phyloP scores from a whole-genome alignment of 129 eudicot species.

The Chrysanthemum lavandulifolium region DNA sequence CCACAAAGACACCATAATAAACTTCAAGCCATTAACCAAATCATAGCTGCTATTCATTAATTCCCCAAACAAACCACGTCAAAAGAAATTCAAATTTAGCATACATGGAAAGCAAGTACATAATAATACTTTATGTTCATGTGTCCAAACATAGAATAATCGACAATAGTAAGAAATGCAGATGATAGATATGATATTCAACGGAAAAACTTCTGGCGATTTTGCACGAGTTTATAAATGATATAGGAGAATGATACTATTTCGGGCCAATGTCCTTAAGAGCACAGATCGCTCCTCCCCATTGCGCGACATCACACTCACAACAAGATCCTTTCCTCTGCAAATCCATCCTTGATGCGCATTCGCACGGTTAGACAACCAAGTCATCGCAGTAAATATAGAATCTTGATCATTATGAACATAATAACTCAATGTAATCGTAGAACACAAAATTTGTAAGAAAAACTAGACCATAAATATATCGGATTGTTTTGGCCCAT shows the following conservation, averaged over 20 bases:
- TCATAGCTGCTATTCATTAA: not conserved
- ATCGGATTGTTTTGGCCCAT: too few relatives aligned
- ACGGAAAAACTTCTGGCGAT: constrained; percentile 26
- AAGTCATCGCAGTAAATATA: constrained; percentile 3
- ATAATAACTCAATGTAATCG: too few relatives aligned
- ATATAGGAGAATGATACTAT: constrained; percentile 17
- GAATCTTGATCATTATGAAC: not conserved
- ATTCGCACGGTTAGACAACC: not conserved
- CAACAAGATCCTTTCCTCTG: constrained; percentile 54
- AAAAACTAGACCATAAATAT: too few relatives aligned
- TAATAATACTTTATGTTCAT: constrained; percentile 16
- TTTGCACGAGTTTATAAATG: not conserved
- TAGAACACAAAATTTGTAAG: too few relatives aligned
- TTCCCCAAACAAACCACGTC: not conserved
- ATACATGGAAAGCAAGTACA: not conserved
- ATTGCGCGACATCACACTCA: constrained; percentile 61
- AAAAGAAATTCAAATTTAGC: not conserved
- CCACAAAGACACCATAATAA: not conserved
- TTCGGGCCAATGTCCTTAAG: constrained; percentile 55
- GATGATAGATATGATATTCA: constrained; percentile 11
- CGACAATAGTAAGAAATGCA: constrained; percentile 5
- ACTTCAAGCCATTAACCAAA: not conserved
- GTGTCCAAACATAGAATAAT: too few relatives aligned
- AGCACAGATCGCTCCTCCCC: constrained; percentile 65
- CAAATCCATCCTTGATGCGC: constrained; percentile 59